Evolutionary conservation across 345 rosid species (phyloP).

Genomic region (Populus davidiana): DNA sequence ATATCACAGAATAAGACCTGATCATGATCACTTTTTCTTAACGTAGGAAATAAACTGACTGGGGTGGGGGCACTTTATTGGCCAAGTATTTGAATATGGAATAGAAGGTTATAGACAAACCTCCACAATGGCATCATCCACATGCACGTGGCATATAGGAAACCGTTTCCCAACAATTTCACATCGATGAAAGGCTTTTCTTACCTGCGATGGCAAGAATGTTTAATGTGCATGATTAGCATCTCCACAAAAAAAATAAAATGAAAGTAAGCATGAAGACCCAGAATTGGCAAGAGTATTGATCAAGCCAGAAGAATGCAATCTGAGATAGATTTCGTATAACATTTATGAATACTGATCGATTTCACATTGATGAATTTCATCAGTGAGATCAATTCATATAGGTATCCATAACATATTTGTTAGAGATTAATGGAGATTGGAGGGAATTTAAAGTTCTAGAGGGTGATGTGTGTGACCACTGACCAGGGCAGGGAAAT

Average conservation of each 20-base stretch:
- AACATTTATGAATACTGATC: no score
- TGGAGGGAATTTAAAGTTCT: neutral
- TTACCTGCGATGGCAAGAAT: conserved; percentile 35
- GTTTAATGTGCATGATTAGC: neutral
- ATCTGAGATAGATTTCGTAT: no score
- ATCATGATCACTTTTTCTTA: no score
- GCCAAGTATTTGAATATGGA: neutral
- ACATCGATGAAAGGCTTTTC: conserved; percentile 42
- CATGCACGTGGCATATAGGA: conserved; percentile 65
- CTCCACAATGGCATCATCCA: conserved; percentile 49
- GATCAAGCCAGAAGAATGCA: no score
- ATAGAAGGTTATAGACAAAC: conserved; percentile 18
- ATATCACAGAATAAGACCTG: no score
- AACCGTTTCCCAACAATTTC: conserved; percentile 57
- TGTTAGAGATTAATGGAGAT: neutral
- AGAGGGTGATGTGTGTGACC: neutral
- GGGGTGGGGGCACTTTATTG: no score
- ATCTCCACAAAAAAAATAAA: neutral
- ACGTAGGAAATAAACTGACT: no score
- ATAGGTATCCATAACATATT: no score
- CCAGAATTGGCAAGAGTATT: neutral
- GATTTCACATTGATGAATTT: no score
- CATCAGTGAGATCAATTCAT: no score
- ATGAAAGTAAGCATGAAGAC: neutral
- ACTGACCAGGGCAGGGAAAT: neutral